phyloP scores from a whole-genome alignment of 1,139 yeast species.

The Pichia kudriavzevii region DNA sequence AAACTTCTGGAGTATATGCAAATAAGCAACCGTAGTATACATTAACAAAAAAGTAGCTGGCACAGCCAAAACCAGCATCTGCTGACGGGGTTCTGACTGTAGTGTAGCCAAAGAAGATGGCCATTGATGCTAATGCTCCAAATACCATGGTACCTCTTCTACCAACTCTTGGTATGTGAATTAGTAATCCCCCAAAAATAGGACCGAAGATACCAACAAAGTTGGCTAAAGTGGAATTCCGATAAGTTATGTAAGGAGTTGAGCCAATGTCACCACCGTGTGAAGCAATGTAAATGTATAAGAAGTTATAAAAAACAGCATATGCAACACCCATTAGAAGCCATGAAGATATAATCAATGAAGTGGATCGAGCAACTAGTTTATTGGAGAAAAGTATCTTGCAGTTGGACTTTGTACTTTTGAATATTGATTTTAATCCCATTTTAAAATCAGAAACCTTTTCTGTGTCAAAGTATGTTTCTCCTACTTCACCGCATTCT shows the following conservation, averaged over 20 bases:
- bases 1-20: constrained; percentile 54
- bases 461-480: constrained; percentile 11
- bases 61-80: constrained; percentile 46
- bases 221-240: constrained; percentile 46
- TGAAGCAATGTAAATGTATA: constrained; percentile 39
- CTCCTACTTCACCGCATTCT: constrained; percentile 35
- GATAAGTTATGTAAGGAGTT: constrained; percentile 35
- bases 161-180: constrained; percentile 41
- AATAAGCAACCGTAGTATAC: constrained; percentile 48
- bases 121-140: constrained; percentile 49
- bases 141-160: constrained; percentile 49
- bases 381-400: constrained; percentile 33
- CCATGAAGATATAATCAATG: constrained; percentile 42
- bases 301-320: constrained; percentile 43
- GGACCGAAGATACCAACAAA: constrained; percentile 52
- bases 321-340: constrained; percentile 44
- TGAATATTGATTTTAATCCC: constrained; percentile 19
- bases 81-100: constrained; percentile 41
- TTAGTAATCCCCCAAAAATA: constrained; percentile 40
- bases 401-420: constrained; percentile 26
- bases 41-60: constrained; percentile 43
- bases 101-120: constrained; percentile 50
- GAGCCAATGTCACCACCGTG: constrained; percentile 40
- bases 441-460: constrained; percentile 12
- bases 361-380: constrained; percentile 34